Conservation (phyloP, 306 rosid species). For the Ceratonia siliqua region DNA sequence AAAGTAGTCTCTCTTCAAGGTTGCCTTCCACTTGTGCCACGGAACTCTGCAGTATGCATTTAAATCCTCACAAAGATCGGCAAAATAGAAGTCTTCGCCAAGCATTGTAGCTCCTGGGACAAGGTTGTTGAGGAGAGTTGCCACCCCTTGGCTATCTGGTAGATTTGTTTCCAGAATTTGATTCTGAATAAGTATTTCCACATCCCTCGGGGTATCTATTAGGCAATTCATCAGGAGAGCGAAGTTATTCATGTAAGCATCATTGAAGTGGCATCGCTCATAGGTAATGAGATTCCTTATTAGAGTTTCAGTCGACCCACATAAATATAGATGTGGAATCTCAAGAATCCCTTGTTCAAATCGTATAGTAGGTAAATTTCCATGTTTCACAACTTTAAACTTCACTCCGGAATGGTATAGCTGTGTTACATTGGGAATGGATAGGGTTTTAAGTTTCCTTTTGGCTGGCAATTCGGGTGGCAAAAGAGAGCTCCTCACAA, state of each 20-base stretch:
- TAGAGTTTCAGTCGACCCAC: not conserved
- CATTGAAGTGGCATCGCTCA: constrained; percentile 29
- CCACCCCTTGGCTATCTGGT: not conserved
- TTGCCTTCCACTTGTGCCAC: constrained; percentile 37
- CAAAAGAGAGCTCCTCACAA: not conserved
- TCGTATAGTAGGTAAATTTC: not conserved
- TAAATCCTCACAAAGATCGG: constrained; percentile 16
- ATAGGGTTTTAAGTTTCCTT: not conserved
- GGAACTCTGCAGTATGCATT: not conserved
- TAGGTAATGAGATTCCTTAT: constrained; percentile 30
- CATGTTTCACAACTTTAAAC: not conserved
- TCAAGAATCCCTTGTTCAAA: constrained; percentile 28
- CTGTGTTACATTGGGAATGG: constrained; percentile 28
- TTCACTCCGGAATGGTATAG: constrained; percentile 34
- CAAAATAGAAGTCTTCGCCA: not conserved
- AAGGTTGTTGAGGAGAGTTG: constrained; percentile 22
- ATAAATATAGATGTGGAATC: constrained; percentile 17
- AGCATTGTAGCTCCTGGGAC: not conserved
- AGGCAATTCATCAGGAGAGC: constrained; percentile 19
- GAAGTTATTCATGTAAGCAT: not conserved
- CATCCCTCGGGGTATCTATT: constrained; percentile 16
- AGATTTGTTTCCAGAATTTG: constrained; percentile 31
- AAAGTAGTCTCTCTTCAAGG: constrained; percentile 31
- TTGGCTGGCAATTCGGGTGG: not conserved
- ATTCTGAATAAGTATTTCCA: constrained; percentile 33